Base-by-base conservation (phyloP, 1,284 basidiomycete species). In the Inonotus obliquus region DNA sequence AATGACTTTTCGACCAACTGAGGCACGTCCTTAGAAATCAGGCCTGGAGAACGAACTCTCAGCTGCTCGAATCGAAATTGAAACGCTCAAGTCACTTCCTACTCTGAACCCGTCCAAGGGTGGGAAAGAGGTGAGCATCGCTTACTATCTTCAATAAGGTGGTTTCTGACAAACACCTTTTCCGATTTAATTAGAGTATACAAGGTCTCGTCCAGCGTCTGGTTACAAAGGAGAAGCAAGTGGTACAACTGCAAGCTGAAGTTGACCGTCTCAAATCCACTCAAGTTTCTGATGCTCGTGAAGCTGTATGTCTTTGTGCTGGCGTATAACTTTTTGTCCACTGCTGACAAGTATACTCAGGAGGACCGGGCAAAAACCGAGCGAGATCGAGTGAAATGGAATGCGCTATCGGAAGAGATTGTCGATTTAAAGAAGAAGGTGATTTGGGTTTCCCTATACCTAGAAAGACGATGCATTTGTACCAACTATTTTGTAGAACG, bases 191-290 rank as follows among this genome's bases (percentile, higher is more conserved):
- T 63, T 72, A 89, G 80, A 85, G 81, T 66, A 81, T 92, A 63
- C 82, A 87, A 65, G 90, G 89, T 1, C 71, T 95, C n/a, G 85
- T 94, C 11, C 91, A 93, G 69, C 84, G 91, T 7, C 76, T 96
- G 6, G 82, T 91, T 2, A 82, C 87, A 69, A 94, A 94, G 71
- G 93, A 96, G 75, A 93, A 91, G 70, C 85, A 94, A 71, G 90
- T 92, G 1, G 71, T 85, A 6, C 84, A 87, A 61, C 78, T 96
- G 4, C 86, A 88, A 70, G 79, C 81, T 2, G 90, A 94, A 67
- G 73, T 94, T 7, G 90, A 90, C 64, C 79, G 81, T 32, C 73
- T 84, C 61, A 83, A 81, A 63, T 74, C 77, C 2, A 80, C 83
- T 68, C 83, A 82, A 70, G 82, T 82, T 1, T 70, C 67, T 7